Base-by-base conservation (phyloP, 2,329 filamentous ascomycete species). In the Penicillium polonicum region DNA sequence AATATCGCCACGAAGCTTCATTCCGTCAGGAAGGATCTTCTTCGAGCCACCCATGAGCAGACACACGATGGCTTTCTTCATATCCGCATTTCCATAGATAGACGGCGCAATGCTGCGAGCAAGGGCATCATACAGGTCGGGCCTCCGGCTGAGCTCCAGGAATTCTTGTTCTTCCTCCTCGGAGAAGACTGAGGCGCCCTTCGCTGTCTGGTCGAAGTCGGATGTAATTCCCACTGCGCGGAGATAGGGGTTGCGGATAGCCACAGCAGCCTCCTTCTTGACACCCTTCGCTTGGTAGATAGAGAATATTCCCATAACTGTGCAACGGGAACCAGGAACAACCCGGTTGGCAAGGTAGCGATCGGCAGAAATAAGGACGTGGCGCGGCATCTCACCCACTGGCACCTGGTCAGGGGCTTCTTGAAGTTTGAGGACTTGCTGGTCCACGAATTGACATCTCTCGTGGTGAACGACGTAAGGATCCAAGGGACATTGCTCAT, bases 121-220 rank as follows among this genome's bases (percentile, higher is more conserved):
- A 78, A 99, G 93, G 38, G 91, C 82, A 35, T 89, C 88, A 76
- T 97, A 99, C n/a, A 99, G 83, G 71, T 97, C 92, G 8, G 92
- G 90, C 51, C 91, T 83, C 63, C 94, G 83, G 72, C 92, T 97
- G 79, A 99, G 84, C 71, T 97, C 92, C 48, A 89, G 75, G 61
- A 97, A 99, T 66, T 99, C 93, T 73, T 97, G 93, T 76, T 99
- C 94, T 69, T 99, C 94, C 69, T 97, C 92, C 73, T 97, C 94
- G 0, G 89, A 89, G 75, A 97, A 97, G 17, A 89, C 83, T 0
- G 89, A 86, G 64, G 86, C 88, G 21, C 92, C 92, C 72, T 95
- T 95, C 52, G 90, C 87, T 4, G 91, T 92, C 70, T 96, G 89
- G 68, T 97, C 93, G 15, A 94, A 81, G 69, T 97, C 93, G 12